phyloP scores from a whole-genome alignment of 768 basidiomycete genomes.

The Phylloporus rhodoxanthus region DNA sequence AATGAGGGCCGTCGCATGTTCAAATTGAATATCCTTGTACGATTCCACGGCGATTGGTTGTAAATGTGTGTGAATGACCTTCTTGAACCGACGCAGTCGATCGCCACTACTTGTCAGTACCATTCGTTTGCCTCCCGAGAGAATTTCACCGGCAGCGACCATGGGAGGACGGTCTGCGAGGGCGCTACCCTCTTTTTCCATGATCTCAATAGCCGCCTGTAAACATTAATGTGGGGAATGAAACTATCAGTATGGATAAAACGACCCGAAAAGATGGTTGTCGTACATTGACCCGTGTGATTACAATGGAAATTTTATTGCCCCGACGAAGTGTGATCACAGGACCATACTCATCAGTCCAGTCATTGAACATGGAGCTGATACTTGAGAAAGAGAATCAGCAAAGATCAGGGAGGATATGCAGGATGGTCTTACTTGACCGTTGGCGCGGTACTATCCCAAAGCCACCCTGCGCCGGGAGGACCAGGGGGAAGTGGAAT shows the following conservation, averaged over 20 bases:
- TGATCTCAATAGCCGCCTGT: too few species aligned
- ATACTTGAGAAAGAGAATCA: slow-evolving; percentile 8
- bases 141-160: too few species aligned
- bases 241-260: neutral
- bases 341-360: slow-evolving; percentile 54
- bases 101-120: slow-evolving; percentile 45
- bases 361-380: slow-evolving; percentile 38
- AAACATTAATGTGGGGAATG: neutral
- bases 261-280: neutral
- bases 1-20: slow-evolving; percentile 22
- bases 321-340: slow-evolving; percentile 52
- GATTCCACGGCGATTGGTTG: slow-evolving; percentile 41
- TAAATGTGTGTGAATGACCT: slow-evolving; percentile 50
- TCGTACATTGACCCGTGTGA: slow-evolving; percentile 17
- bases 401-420: neutral
- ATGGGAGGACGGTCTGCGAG: too few species aligned
- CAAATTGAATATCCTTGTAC: slow-evolving; percentile 42
- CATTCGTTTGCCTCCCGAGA: slow-evolving; percentile 50
- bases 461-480: neutral
- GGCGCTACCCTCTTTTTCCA: too few species aligned
- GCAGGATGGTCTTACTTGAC: neutral
- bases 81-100: slow-evolving; percentile 49
- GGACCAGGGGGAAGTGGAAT: neutral
- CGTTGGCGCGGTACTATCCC: neutral
- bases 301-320: slow-evolving; percentile 12